Evolutionary conservation across 1,284 basidiomycete genomes (phyloP).

Genomic region (Ceratobasidium sp.): DNA sequence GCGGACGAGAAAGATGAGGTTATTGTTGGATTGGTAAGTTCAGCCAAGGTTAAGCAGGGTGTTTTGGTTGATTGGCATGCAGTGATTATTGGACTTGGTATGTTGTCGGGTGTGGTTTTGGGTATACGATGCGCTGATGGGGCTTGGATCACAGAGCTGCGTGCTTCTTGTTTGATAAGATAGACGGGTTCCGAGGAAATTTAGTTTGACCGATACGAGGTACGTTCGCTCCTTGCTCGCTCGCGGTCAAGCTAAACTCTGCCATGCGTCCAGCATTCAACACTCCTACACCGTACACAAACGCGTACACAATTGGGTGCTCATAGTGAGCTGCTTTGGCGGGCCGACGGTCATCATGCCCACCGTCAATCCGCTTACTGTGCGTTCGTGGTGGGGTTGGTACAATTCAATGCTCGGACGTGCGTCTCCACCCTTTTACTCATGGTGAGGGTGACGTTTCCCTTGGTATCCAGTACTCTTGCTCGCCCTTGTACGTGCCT

Average conservation of each 20-base stretch:
- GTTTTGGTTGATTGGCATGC: conserved; percentile 50
- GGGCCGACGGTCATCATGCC: conserved; percentile 76
- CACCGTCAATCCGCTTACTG: conserved; percentile 72
- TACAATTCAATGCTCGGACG: conserved; percentile 84
- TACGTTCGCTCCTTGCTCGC: conserved; percentile 55
- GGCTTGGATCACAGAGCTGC: conserved; percentile 60
- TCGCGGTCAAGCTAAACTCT: neutral
- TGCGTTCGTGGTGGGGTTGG: conserved; percentile 87
- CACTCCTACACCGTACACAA: conserved; percentile 83
- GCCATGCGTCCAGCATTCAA: conserved; percentile 52
- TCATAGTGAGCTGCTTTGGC: conserved; percentile 75
- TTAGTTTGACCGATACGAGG: conserved; percentile 84
- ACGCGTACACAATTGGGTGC: conserved; percentile 76
- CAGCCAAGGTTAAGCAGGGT: neutral
- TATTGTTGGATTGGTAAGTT: conserved; percentile 73
- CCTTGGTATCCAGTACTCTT: no score
- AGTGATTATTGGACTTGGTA: conserved; percentile 71
- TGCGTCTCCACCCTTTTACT: conserved; percentile 57
- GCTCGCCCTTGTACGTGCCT: no score
- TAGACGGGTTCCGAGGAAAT: conserved; percentile 85
- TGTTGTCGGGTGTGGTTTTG: conserved; percentile 6
- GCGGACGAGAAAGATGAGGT: conserved; percentile 44
- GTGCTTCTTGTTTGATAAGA: conserved; percentile 74
- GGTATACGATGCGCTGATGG: conserved; percentile 9
- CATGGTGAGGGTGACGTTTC: conserved; percentile 18